These are phyloP conservation scores for Rhizomucor miehei DNA, from an alignment of 371 early-diverging fungal genomes.

Conservation along the genomic window DNA sequence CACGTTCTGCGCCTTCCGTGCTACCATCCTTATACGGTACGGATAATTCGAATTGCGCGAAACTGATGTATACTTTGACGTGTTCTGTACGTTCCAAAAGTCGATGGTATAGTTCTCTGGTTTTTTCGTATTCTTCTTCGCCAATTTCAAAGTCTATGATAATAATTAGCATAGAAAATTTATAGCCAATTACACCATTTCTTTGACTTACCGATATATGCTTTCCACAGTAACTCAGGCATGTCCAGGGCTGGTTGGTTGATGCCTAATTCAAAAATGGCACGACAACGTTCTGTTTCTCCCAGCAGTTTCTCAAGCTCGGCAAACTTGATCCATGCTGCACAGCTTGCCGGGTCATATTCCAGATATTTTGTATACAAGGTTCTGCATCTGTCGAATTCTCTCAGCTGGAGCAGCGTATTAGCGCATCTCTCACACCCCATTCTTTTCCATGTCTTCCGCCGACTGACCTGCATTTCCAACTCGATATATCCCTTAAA, in stretches of 20 bases:
- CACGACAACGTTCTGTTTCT: slow-evolving; percentile 85
- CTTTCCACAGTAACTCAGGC: slow-evolving; percentile 98
- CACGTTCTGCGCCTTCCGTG: slow-evolving; percentile 42
- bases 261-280: slow-evolving; percentile 89
- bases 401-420: slow-evolving; percentile 59
- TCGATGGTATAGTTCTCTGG: slow-evolving; percentile 80
- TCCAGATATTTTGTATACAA: slow-evolving; percentile 88
- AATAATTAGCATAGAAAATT: neutral
- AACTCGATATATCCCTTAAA: slow-evolving; percentile 96
- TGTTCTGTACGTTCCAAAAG: slow-evolving; percentile 86
- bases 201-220: slow-evolving; percentile 77
- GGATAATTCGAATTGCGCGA: slow-evolving; percentile 84
- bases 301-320: slow-evolving; percentile 84
- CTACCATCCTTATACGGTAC: slow-evolving; percentile 52
- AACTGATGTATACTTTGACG: slow-evolving; percentile 97
- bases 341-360: slow-evolving; percentile 80
- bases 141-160: slow-evolving; percentile 81
- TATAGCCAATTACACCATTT: no score
- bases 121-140: slow-evolving; percentile 76
- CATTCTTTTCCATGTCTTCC: neutral
- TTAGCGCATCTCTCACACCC: no score
- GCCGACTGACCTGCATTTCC: slow-evolving; percentile 74
- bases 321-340: slow-evolving; percentile 95
- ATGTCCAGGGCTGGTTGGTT: slow-evolving; percentile 85
- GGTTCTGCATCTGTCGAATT: slow-evolving; percentile 91